These are phyloP conservation scores for Zygosaccharomyces kombuchaensis DNA, from an alignment of 805 yeast genomes.

Conservation along the genomic window DNA sequence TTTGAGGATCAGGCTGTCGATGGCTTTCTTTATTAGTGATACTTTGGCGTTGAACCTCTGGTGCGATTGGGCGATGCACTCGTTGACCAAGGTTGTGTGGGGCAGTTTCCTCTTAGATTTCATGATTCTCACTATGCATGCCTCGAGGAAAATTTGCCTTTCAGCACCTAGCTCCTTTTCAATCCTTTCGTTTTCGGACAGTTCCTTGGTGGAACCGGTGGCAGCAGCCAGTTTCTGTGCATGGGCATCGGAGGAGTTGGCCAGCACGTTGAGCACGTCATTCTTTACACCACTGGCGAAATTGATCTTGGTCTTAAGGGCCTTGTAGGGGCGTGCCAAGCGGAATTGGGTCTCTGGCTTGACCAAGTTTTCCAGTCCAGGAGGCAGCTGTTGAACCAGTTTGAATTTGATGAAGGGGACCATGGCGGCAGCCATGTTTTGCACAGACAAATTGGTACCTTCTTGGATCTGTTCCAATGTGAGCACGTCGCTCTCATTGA, in stretches of 20 bases:
- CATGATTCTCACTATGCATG: constrained; percentile 95
- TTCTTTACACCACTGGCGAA: constrained; percentile 57
- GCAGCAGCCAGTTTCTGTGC: constrained; percentile 19
- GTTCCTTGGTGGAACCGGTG: constrained; percentile 43
- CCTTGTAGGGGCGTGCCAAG: constrained; percentile 75
- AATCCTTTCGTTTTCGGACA: constrained; percentile 50
- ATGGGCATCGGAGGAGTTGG: constrained; percentile 12
- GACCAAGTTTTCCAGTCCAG: constrained; percentile 50
- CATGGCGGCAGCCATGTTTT: constrained; percentile 69
- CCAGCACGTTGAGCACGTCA: constrained; percentile 28
- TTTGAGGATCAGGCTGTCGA: constrained; percentile 78
- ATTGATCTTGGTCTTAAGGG: constrained; percentile 78
- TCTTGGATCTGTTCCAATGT: constrained; percentile 58
- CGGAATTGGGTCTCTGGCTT: constrained; percentile 58
- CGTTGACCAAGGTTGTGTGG: constrained; percentile 79
- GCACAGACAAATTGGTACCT: constrained; percentile 61
- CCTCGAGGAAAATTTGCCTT: constrained; percentile 78
- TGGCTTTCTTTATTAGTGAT: constrained; percentile 80
- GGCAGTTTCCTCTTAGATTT: constrained; percentile 79
- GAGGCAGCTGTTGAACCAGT: constrained; percentile 62
- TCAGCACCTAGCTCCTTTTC: constrained; percentile 82
- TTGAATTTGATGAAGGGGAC: constrained; percentile 75
- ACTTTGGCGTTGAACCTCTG: constrained; percentile 79
- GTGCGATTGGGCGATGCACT: constrained; percentile 80
- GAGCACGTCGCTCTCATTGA: constrained; percentile 45